Base-by-base conservation (phyloP, 345 rosid genomes). In the Brassica cretica region DNA sequence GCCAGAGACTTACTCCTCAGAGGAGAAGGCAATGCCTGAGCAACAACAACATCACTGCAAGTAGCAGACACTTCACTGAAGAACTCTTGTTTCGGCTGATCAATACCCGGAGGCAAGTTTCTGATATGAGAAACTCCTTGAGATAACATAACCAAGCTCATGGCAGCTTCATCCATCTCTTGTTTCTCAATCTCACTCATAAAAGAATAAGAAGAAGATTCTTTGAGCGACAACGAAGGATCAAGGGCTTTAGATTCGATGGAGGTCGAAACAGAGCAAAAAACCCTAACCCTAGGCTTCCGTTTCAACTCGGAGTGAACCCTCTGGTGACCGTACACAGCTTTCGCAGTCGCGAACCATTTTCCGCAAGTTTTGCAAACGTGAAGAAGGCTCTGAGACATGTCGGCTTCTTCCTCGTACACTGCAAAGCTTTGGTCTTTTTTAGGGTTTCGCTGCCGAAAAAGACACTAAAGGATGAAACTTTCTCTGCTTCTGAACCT, bases 101-200 rank as follows among this genome's bases (percentile, higher is more conserved):
- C 67, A 32, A 46, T 65, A 49, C 6, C 64, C 4, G 1, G 53
- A 76, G 41, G n/a, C 19, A 18, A 62, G 18, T 33, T 16, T 27
- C 29, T 72, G 27, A 46, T 8, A 10, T 7, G 14, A 62, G 29
- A 62, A 72, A 61, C 69, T 66, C 39, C 19, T 59, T 58, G 12
- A 30, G 77, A 72, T 5, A 78, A n/a, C 73, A 78, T 44, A 66
- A 71, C 63, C 56, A 78, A 66, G 68, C 33, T 72, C 56, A 59
- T 11, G 14, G 81, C 81, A 72, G 77, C 81, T 59, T 72, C 68
- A 58, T 2, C 33, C 55, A 72, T 56, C 56, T 78, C 81, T 27
- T 5, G 55, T 72, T 44, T 0, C 69, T 78, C 81, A 44, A 6
- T 59, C 41, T 59, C 73, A 72, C 39, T 58, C 77, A 78, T 72